Conservation (phyloP, 2,329 filamentous ascomycete species). For the Mycosphaerelloides madeirae region DNA sequence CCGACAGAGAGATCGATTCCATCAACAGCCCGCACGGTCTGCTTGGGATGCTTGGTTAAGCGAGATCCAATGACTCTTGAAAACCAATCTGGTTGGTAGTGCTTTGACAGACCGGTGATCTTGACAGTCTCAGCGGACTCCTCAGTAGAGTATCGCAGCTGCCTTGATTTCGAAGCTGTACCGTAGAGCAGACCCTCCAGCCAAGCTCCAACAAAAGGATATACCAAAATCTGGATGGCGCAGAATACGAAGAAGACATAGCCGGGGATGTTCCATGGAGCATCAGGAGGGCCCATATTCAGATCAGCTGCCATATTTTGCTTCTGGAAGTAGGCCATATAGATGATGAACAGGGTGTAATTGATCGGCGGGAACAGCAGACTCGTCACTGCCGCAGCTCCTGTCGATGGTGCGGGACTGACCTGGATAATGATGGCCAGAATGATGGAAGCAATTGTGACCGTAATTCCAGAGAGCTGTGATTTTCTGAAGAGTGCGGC, state of each 20-base stretch:
- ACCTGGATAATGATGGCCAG: constrained; percentile 80
- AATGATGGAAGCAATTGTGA: constrained; percentile 67
- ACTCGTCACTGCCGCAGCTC: constrained; percentile 63
- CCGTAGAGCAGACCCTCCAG: constrained; percentile 73
- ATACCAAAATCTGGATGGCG: constrained; percentile 70
- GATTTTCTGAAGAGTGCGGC: constrained; percentile 81
- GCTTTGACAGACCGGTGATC: constrained; percentile 70
- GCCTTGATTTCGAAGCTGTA: constrained; percentile 57
- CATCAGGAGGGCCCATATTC: constrained; percentile 53
- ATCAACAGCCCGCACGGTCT: constrained; percentile 74
- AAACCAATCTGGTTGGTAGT: constrained; percentile 64
- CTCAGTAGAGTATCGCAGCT: constrained; percentile 32
- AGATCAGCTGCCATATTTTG: constrained; percentile 58
- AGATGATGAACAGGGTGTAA: constrained; percentile 78
- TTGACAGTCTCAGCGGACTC: constrained; percentile 54
- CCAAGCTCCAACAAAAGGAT: constrained; percentile 68
- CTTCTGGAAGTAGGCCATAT: constrained; percentile 70
- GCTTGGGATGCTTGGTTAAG: constrained; percentile 48
- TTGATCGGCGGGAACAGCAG: constrained; percentile 82
- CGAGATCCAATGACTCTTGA: constrained; percentile 43
- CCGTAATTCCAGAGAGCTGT: constrained; percentile 78
- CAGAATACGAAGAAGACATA: constrained; percentile 75
- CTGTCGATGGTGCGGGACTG: constrained; percentile 57
- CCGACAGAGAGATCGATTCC: constrained; percentile 65
- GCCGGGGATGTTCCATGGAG: constrained; percentile 61